Conservation (phyloP, 202 grass and related monocot species). For the Zizania palustris region DNA sequence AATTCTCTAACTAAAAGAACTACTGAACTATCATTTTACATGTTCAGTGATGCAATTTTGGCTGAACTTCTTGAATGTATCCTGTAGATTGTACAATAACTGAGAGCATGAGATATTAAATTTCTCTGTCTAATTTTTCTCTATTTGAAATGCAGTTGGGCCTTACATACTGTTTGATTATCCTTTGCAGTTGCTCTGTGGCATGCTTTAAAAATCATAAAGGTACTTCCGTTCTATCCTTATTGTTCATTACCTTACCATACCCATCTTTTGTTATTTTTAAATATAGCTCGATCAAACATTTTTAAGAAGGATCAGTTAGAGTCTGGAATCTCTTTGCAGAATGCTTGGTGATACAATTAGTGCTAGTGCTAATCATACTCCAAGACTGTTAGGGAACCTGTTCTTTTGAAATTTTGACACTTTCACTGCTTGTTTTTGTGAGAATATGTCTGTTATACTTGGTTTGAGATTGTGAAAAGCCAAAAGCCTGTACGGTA, state of each 20-base stretch:
- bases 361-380: neutral
- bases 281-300: neutral
- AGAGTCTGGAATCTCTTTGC: constrained; percentile 16
- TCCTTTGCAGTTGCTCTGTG: constrained; percentile 81
- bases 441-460: neutral
- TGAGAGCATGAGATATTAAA: neutral
- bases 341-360: neutral
- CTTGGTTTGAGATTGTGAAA: neutral
- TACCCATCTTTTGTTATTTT: neutral
- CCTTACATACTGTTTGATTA: constrained; percentile 46
- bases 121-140: constrained; percentile 23
- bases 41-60: constrained; percentile 8
- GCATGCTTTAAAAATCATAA: constrained; percentile 94
- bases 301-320: neutral
- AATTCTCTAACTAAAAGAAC: neutral
- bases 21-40: constrained; percentile 19
- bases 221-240: constrained; percentile 54
- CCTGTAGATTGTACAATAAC: neutral
- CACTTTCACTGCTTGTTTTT: neutral
- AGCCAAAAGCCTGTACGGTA: neutral
- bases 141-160: constrained; percentile 20
- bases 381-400: neutral
- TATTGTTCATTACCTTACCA: constrained; percentile 5
- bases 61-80: constrained; percentile 29
- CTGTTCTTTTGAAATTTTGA: neutral